Evolutionary conservation across 2,329 filamentous ascomycete species (phyloP).

Genomic region (Fusarium miscanthi): DNA sequence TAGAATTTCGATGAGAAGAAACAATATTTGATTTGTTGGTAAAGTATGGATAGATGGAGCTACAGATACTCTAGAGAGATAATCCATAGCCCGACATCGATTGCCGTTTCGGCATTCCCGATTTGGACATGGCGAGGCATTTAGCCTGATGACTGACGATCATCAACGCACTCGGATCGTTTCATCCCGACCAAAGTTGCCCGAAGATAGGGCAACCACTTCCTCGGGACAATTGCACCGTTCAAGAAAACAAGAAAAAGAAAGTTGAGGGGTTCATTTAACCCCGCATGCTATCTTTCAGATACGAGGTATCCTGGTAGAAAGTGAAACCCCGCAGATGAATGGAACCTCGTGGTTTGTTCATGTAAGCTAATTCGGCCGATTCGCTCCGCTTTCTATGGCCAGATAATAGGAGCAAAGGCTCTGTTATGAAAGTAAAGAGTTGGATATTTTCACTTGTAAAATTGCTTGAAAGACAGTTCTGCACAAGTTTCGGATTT

Average conservation of each 20-base stretch:
- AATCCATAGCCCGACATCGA: background rate
- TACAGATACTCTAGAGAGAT: background rate
- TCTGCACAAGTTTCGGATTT: accelerated
- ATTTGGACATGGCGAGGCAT: background rate
- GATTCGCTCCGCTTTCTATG: background rate
- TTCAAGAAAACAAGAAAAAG: too few species aligned
- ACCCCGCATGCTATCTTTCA: background rate
- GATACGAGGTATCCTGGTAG: background rate
- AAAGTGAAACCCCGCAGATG: background rate
- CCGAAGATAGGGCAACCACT: background rate
- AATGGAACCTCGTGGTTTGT: background rate
- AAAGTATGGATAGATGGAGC: accelerated
- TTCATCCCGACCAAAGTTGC: background rate
- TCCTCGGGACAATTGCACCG: background rate
- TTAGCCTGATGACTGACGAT: background rate
- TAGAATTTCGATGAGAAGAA: accelerated
- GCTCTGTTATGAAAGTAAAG: background rate
- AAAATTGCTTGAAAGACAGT: accelerated
- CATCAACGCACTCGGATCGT: background rate
- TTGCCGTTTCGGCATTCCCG: background rate
- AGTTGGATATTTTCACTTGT: accelerated
- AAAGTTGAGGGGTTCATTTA: background rate
- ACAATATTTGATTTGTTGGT: background rate
- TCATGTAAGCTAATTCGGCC: background rate
- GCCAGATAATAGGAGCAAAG: background rate